Evolutionary conservation across 2,329 filamentous ascomycete species (phyloP), one percentile per base, ranked within the genome.

Genomic region (Tolypocladium ophioglossoides): DNA sequence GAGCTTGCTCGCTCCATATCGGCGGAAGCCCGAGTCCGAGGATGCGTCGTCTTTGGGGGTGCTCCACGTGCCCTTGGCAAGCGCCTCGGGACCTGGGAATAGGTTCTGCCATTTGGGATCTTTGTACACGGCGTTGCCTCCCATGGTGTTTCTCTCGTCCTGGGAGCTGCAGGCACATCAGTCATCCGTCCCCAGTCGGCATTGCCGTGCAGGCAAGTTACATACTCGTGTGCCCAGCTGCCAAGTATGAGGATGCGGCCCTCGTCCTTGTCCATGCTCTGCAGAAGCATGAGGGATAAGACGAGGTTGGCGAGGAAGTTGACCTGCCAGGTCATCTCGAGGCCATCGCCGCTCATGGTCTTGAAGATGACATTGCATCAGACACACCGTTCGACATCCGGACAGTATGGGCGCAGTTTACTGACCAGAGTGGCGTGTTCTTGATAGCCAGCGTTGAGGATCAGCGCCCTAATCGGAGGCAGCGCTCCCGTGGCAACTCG

Each of bases 1-100:
- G 9, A 72, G 63, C 55, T 72, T 73, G 38, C 66, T 63, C n/a
- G 68, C 70, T 10, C 69, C 71, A 51, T 73, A 73, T 32, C 71
- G 65, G 22, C 69, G 63, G 53, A 59, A 65, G 11, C 68, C 70
- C 35, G 61, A 56, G 4, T 63, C 56, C 10, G 55, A 53, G 0
- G 58, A 56, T 2, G 62, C 46, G 40, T 68, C 67, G 35, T 68
- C 66, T 34, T 61, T 51, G 9, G 65, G 63, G 4, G 63, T 61
- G 55, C 66, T 69, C 67, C 69, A 71, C 39, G 54, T 61, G 3
- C 68, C 68, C 54, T 64, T 66, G 52, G 69, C 67, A 2, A 70
- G 63, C 12, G 59, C 59, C 18, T 67, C 64, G 20, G 60, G 54
- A 11, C 66, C 61, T n/a, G 62, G 63, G 27, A 67, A 64, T 8